phyloP scores from a whole-genome alignment of 2,329 filamentous ascomycete genomes.

The Cladophialophora yegresii region DNA sequence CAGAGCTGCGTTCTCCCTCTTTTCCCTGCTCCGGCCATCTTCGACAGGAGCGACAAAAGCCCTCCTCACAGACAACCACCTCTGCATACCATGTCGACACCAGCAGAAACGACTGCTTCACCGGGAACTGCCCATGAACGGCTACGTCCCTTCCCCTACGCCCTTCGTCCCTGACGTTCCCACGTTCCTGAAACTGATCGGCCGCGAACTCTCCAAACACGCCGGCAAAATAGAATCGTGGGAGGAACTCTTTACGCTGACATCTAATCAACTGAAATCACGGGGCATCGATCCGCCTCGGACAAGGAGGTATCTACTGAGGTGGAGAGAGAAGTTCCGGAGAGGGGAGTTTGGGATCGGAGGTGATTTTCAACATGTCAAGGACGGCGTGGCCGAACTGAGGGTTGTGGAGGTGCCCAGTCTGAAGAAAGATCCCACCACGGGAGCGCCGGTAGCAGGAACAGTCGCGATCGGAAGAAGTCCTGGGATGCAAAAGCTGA shows the following conservation, averaged over 20 bases:
- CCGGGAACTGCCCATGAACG: conserved; percentile 25
- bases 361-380: conserved; percentile 77
- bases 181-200: conserved; percentile 89
- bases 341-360: conserved; percentile 76
- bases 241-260: conserved; percentile 84
- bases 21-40: conserved; percentile 31
- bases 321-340: conserved; percentile 84
- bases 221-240: conserved; percentile 84
- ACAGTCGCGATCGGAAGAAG: conserved; percentile 47
- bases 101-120: conserved; percentile 23
- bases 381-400: conserved; percentile 60
- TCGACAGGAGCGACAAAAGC: conserved; percentile 8
- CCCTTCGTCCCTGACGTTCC: conserved; percentile 55
- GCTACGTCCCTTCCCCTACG: conserved; percentile 66
- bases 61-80: conserved; percentile 23
- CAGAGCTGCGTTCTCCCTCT: conserved; percentile 16
- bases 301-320: conserved; percentile 77
- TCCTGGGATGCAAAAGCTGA: conserved; percentile 58
- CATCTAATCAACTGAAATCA: conserved; percentile 74
- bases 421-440: conserved; percentile 41
- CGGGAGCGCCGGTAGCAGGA: conserved; percentile 38
- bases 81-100: conserved; percentile 33
- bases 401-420: conserved; percentile 59
- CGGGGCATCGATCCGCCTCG: conserved; percentile 85
- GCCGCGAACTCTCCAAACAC: conserved; percentile 80